Base-by-base conservation (phyloP, 2,329 filamentous ascomycete genomes). In the Sphaerulina vaccinii region DNA sequence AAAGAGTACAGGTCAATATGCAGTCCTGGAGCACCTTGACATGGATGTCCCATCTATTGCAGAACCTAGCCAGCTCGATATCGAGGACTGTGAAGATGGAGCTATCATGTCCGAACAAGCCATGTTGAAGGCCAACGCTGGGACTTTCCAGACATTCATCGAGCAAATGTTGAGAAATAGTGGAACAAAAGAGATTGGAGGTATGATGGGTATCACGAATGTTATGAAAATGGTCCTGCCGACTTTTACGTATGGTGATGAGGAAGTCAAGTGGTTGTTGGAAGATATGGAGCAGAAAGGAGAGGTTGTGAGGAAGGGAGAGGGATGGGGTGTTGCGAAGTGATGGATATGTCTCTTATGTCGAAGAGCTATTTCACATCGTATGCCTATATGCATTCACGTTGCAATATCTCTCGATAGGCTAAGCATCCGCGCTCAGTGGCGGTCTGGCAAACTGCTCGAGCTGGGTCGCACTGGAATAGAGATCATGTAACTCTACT, bases 91-190 rank as follows among this genome's bases (percentile, higher is more conserved):
- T n/a, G n/a, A n/a, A 38, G 76, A 74, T 18, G 75, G 75, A 19
- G 79, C 75, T 4, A 79, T 72, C 60, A 71, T 74, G 49, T 71
- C 75, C 4, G 74, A 77, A 51, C 75, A 81, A 35, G 80, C 80
- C 11, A 75, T 87, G 24, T 79, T 86, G 18, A 78, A 82, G 58
- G 86, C 88, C 68, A 83, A 84, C 63, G 83, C 82, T 69, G 76
- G 79, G 37, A 80, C 96, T 33, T 96, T 96, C 71, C 90, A 88
- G 82, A 87, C 91, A 64, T 97, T 96, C 68, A 90, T 99, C 52
- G 77, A 90, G 51, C 90, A 89, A 45, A 97, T 99, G 93, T 75
- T 99, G 71, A 96, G 90, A 56, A 96, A 96, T 70, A 87, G 90
- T 62, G 65, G 65, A 8, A 49, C 62, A 5, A 66, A 65, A 44